Evolutionary conservation across 495 filamentous ascomycete genomes (phyloP).

Genomic region (Tuber calosporum): DNA sequence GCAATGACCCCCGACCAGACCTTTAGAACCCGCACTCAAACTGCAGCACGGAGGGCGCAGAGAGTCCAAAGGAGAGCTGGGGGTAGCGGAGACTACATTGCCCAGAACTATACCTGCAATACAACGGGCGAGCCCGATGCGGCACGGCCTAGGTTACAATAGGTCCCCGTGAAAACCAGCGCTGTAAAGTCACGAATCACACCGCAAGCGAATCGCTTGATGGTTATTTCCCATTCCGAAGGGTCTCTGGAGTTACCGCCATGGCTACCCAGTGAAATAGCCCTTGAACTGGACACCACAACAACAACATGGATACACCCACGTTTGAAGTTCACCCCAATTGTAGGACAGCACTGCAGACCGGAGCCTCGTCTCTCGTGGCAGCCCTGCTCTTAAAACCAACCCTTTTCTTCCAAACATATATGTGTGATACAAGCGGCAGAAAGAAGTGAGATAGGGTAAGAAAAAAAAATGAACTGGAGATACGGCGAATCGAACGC

Average conservation of each 20-base stretch:
- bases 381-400: neutral
- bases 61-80: neutral
- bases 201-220: too few species aligned
- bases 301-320: too few species aligned
- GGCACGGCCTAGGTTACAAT: neutral
- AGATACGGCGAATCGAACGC: conserved; percentile 45
- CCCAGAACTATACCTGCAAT: neutral
- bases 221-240: too few species aligned
- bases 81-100: neutral
- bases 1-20: too few species aligned
- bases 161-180: too few species aligned
- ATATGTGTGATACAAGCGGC: neutral
- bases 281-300: neutral
- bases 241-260: too few species aligned
- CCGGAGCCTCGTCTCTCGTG: neutral
- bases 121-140: too few species aligned
- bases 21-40: too few species aligned
- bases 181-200: too few species aligned
- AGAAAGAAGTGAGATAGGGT: neutral
- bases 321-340: neutral
- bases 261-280: neutral
- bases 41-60: too few species aligned
- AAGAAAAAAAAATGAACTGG: conserved; percentile 17
- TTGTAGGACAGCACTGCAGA: neutral
- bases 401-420: neutral